Percentiles rank a stretch among this genome's conserved stretches.
phyloP scores from a whole-genome alignment of 129 eudicot genomes.

The Kitagawia praeruptora region DNA sequence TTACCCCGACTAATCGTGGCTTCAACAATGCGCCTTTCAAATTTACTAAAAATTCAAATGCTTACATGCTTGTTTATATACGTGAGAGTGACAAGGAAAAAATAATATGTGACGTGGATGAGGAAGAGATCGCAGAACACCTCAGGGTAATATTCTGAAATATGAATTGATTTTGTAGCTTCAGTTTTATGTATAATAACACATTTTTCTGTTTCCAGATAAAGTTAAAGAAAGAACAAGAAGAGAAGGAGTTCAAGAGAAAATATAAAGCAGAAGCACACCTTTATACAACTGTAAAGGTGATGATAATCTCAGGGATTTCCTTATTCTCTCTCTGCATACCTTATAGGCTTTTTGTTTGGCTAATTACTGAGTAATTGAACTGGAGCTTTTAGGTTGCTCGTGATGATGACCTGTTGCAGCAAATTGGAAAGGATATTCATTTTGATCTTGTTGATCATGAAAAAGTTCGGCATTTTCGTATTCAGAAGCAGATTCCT shows the following conservation, averaged over 20 bases:
- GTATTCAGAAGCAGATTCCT: slow-evolving; percentile 80
- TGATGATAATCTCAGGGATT: neutral
- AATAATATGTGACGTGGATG: slow-evolving; percentile 86
- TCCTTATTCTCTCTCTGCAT: neutral
- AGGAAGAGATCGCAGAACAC: slow-evolving; percentile 89
- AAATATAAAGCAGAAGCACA: slow-evolving; percentile 34
- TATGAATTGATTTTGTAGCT: neutral
- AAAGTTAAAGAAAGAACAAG: slow-evolving; percentile 82
- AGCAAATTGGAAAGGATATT: slow-evolving; percentile 83
- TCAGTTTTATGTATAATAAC: neutral
- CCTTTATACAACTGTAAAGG: slow-evolving; percentile 71
- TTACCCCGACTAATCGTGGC: slow-evolving; percentile 78
- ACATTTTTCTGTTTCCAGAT: slow-evolving; percentile 30
- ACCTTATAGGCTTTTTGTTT: neutral
- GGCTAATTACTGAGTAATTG: neutral
- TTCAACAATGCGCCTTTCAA: slow-evolving; percentile 76
- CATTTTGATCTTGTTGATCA: slow-evolving; percentile 94
- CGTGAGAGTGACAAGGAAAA: slow-evolving; percentile 91
- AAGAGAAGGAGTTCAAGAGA: slow-evolving; percentile 75
- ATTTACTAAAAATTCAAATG: slow-evolving; percentile 84
- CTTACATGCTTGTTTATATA: slow-evolving; percentile 95
- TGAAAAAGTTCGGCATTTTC: slow-evolving; percentile 84
- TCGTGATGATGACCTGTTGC: slow-evolving; percentile 71
- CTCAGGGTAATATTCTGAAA: slow-evolving; percentile 49
- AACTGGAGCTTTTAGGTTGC: slow-evolving; percentile 48